Evolutionary conservation across 495 filamentous ascomycete species (phyloP).

Genomic region (Sordaria brevicollis): DNA sequence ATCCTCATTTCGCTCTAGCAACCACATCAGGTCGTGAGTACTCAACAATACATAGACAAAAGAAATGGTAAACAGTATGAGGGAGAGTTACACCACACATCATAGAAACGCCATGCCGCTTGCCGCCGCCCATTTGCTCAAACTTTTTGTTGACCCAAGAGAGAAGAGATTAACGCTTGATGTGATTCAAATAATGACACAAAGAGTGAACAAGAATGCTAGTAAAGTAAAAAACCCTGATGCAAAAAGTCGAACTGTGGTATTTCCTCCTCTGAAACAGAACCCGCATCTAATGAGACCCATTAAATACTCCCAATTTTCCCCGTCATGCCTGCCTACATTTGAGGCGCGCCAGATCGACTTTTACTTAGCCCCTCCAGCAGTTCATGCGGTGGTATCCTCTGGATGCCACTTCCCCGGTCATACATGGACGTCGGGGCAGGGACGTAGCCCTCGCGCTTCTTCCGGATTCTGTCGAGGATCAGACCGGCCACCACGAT

Average conservation of each 20-base stretch:
- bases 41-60: not conserved
- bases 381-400: conserved; percentile 73
- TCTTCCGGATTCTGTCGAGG: conserved; percentile 72
- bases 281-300: no score
- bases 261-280: not conserved
- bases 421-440: conserved; percentile 67
- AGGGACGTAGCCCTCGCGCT: conserved; percentile 75
- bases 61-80: not conserved
- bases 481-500: conserved; percentile 79
- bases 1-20: not conserved
- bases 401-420: conserved; percentile 61
- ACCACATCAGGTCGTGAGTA: not conserved
- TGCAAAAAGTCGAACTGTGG: not conserved
- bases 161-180: not conserved
- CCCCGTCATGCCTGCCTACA: conserved; percentile 15
- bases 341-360: conserved; percentile 29
- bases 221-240: not conserved
- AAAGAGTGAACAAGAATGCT: not conserved
- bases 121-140: not conserved
- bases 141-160: not conserved
- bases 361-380: conserved; percentile 44
- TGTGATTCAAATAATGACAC: not conserved
- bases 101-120: not conserved
- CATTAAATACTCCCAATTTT: not conserved
- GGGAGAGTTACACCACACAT: not conserved